Evolutionary conservation across 768 basidiomycete genomes (phyloP).

Genomic region (Rhodotorula diobovata): DNA sequence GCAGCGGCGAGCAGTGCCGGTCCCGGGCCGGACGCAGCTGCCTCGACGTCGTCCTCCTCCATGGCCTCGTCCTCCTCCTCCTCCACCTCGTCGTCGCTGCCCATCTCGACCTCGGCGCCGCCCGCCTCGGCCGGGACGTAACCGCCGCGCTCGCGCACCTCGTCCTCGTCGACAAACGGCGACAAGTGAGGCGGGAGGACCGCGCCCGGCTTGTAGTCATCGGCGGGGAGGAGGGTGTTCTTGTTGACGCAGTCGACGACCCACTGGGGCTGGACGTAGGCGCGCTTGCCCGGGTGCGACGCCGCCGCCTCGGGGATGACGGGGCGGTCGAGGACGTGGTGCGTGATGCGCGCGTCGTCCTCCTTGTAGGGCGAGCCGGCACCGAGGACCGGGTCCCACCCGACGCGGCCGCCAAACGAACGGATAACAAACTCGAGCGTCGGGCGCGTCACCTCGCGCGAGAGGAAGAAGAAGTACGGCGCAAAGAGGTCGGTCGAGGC

Average conservation of each 20-base stretch:
- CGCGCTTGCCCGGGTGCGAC: conserved; percentile 57
- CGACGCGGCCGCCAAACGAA: conserved; percentile 83
- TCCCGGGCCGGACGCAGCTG: conserved; percentile 37
- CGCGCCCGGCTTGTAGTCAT: conserved; percentile 76
- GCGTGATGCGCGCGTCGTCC: conserved; percentile 77
- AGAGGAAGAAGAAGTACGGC: conserved; percentile 85
- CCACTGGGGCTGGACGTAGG: conserved; percentile 96
- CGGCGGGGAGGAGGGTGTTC: conserved; percentile 75
- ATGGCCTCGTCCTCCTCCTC: conserved; percentile 59
- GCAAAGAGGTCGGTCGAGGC: conserved; percentile 59
- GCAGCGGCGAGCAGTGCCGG: conserved; percentile 50
- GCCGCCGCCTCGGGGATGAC: conserved; percentile 43
- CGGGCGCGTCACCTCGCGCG: conserved; percentile 81
- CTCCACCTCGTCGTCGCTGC: conserved; percentile 48
- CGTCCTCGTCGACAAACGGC: conserved; percentile 77
- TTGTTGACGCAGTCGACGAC: conserved; percentile 91
- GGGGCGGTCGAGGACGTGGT: conserved; percentile 91
- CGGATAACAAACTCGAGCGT: conserved; percentile 93
- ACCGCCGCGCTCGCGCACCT: conserved; percentile 44
- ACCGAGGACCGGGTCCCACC: conserved; percentile 74
- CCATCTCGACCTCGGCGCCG: conserved; percentile 47
- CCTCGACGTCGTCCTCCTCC: conserved; percentile 68
- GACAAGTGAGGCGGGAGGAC: conserved; percentile 89
- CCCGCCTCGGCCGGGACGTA: conserved; percentile 58
- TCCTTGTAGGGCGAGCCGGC: conserved; percentile 71